These are phyloP conservation scores for Nymphaea thermarum DNA, from an alignment of 164 flowering plant species.

Conservation along the genomic window DNA sequence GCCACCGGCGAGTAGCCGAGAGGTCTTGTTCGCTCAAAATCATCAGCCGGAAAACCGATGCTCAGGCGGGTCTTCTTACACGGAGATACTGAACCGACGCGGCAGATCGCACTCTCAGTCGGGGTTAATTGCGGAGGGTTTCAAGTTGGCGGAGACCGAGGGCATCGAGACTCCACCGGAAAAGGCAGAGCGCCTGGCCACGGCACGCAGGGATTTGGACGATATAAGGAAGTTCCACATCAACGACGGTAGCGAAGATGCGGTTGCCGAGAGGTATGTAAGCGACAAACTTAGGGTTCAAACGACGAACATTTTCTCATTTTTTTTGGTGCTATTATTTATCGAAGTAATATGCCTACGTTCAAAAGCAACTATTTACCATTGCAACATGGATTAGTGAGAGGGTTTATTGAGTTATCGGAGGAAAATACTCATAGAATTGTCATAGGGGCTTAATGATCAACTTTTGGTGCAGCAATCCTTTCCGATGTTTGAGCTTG, in stretches of 20 bases:
- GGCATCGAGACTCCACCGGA: constrained; percentile 96
- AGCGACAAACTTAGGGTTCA: neutral
- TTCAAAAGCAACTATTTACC: too few relatives aligned
- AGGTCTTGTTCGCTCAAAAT: too few relatives aligned
- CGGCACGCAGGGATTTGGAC: constrained; percentile 12
- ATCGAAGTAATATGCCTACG: neutral
- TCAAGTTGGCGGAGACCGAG: constrained; percentile 16
- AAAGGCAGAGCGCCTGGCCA: constrained; percentile 54
- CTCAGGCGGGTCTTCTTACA: constrained; percentile 9
- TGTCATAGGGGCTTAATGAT: too few relatives aligned
- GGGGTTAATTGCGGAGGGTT: neutral
- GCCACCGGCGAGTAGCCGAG: too few relatives aligned
- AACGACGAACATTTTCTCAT: neutral
- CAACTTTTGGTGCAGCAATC: too few relatives aligned
- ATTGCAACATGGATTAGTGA: too few relatives aligned
- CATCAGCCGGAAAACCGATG: constrained; percentile 6
- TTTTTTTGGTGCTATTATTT: neutral
- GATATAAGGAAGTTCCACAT: constrained; percentile 1
- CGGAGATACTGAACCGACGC: constrained; percentile 9
- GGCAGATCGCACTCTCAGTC: constrained; percentile 7
- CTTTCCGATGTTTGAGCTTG: too few relatives aligned
- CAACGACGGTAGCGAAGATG: constrained; percentile 23
- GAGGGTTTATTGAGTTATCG: too few relatives aligned
- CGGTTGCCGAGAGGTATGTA: constrained; percentile 16
- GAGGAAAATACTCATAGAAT: too few relatives aligned